phyloP scores from a whole-genome alignment of 2,329 filamentous ascomycete genomes.

The Pochonia chlamydosporia region DNA sequence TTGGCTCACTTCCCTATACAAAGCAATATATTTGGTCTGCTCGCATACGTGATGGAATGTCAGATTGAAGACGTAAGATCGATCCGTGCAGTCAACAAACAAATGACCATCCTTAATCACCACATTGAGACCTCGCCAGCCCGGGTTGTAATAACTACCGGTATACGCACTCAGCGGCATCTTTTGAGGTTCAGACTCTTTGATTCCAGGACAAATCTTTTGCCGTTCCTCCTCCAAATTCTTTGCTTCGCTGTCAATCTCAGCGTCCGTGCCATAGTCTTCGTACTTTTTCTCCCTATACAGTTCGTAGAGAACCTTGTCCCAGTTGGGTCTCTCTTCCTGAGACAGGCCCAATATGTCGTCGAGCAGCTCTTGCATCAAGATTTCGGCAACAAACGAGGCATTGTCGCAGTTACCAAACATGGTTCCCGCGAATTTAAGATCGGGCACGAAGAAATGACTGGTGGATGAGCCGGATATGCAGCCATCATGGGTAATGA shows the following conservation, averaged over 20 bases:
- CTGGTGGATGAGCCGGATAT: slow-evolving; percentile 18
- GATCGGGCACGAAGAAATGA: slow-evolving; percentile 20
- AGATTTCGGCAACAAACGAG: slow-evolving; percentile 9
- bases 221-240: not conserved
- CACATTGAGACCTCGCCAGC: slow-evolving; percentile 18
- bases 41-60: slow-evolving; percentile 13
- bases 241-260: not conserved
- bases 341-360: slow-evolving; percentile 6
- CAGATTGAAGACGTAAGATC: slow-evolving; percentile 20
- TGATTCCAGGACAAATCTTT: slow-evolving; percentile 7
- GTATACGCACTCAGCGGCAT: slow-evolving; percentile 11
- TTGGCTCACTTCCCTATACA: slow-evolving; percentile 11
- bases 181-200: slow-evolving; percentile 3
- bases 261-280: not conserved
- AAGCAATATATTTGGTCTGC: slow-evolving; percentile 14
- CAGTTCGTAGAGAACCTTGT: not conserved
- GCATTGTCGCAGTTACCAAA: slow-evolving; percentile 18
- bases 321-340: not conserved
- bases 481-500: slow-evolving; percentile 19
- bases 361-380: slow-evolving; percentile 17
- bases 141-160: slow-evolving; percentile 19
- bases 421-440: slow-evolving; percentile 19
- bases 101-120: slow-evolving; percentile 12
- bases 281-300: slow-evolving; percentile 2
- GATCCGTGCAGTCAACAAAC: slow-evolving; percentile 21